Evolutionary conservation across 2,329 filamentous ascomycete genomes (phyloP).

Genomic region (Kalaharituber pfeilii): DNA sequence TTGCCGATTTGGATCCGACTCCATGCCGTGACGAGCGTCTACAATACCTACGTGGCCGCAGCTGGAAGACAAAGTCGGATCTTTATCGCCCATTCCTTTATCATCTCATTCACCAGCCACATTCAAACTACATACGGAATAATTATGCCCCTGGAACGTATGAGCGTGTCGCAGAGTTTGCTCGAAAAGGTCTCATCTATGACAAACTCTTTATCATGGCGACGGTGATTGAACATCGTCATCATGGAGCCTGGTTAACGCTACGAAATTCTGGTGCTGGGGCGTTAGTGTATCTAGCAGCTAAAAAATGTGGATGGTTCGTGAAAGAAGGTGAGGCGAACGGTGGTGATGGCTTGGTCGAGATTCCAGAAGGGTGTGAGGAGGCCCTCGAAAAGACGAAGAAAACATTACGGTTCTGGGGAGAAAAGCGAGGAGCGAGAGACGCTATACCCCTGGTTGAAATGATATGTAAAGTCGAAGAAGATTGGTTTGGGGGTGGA

Average conservation of each 20-base stretch:
- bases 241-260: slow-evolving; percentile 25
- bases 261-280: slow-evolving; percentile 17
- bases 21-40: slow-evolving; percentile 16
- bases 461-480: not conserved
- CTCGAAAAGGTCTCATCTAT: slow-evolving; percentile 18
- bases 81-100: slow-evolving; percentile 26
- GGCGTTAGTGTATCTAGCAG: slow-evolving; percentile 23
- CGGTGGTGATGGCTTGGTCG: slow-evolving; percentile 13
- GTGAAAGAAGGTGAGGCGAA: too few relatives aligned
- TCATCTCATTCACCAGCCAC: slow-evolving; percentile 20
- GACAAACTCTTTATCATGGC: slow-evolving; percentile 18
- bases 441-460: not conserved
- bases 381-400: slow-evolving; percentile 13
- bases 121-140: slow-evolving; percentile 6
- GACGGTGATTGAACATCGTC: slow-evolving; percentile 23
- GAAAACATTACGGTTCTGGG: slow-evolving; percentile 20
- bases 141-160: slow-evolving; percentile 2
- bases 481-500: not conserved
- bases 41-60: slow-evolving; percentile 20
- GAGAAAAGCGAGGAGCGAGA: not conserved
- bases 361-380: slow-evolving; percentile 19
- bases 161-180: slow-evolving; percentile 12
- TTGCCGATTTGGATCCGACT: slow-evolving; percentile 10
- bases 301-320: slow-evolving; percentile 5
- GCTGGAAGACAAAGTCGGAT: slow-evolving; percentile 20